A percentile compares a stretch with the other conserved stretches of the same genome.
Conservation (phyloP, 306 rosid genomes). For the Prunus campanulata region DNA sequence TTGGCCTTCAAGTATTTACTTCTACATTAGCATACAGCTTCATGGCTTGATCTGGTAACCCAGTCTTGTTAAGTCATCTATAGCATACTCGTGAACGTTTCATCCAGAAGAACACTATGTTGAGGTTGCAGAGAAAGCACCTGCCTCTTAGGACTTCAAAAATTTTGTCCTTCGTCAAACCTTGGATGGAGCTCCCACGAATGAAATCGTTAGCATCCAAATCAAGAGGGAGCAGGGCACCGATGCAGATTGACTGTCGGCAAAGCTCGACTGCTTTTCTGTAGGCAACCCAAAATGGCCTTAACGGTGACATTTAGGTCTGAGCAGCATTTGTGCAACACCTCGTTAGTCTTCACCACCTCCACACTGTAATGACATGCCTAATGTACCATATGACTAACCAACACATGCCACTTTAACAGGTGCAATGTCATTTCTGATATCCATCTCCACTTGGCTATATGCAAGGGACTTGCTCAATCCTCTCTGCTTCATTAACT, state of each 20-base stretch:
- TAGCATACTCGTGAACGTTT: background rate
- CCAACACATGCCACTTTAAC: conserved; percentile 30
- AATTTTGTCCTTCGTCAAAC: background rate
- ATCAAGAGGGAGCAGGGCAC: background rate
- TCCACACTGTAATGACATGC: background rate
- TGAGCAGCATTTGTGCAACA: no score
- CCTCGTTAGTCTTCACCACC: no score
- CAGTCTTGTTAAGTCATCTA: background rate
- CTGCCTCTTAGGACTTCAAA: background rate
- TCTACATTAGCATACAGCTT: background rate
- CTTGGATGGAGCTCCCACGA: background rate
- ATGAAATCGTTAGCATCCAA: background rate
- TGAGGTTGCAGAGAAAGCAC: background rate
- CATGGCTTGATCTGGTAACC: background rate
- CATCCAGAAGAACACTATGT: background rate
- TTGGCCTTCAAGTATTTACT: background rate
- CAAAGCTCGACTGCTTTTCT: no score
- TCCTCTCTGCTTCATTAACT: conserved; percentile 60
- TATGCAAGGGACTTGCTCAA: conserved; percentile 59
- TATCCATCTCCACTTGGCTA: conserved; percentile 59
- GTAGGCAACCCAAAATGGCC: no score
- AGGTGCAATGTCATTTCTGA: conserved; percentile 16
- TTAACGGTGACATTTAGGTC: no score
- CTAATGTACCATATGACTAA: conserved; percentile 9
- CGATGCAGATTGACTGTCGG: background rate